A percentile compares a stretch with the other conserved stretches of the same genome.
Conservation (phyloP, 768 basidiomycete species). For the Suillus cothurnatus region DNA sequence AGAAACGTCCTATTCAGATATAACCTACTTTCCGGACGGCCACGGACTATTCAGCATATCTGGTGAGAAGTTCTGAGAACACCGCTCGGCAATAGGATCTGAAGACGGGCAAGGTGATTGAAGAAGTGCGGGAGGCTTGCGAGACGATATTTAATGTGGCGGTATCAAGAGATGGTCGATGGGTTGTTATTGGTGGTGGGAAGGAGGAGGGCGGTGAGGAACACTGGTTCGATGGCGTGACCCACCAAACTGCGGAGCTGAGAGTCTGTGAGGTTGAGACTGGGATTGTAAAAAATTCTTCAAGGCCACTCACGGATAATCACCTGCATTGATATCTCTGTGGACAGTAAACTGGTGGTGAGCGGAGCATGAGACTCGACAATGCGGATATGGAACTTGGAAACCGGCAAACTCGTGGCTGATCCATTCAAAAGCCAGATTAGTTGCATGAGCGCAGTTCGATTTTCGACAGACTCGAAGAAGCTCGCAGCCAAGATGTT, state of each 20-base stretch:
- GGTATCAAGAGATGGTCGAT: background rate
- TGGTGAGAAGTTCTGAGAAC: no score
- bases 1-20: background rate
- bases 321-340: no score
- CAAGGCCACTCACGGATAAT: background rate
- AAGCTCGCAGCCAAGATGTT: no score
- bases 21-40: background rate
- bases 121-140: background rate
- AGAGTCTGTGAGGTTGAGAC: background rate
- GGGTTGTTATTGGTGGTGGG: background rate
- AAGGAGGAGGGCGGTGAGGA: accelerated
- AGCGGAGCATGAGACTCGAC: no score
- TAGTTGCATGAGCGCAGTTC: no score
- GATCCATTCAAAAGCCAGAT: no score
- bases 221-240: no score
- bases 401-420: no score
- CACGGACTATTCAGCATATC: background rate
- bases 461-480: no score
- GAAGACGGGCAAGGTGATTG: background rate
- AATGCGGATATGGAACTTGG: no score
- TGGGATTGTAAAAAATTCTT: background rate
- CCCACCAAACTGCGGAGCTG: no score
- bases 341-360: no score
- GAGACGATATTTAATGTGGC: accelerated
- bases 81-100: background rate